Evolutionary conservation across 1,139 yeast genomes (phyloP).

Genomic region (Spencermartinsiella ligniputridi): DNA sequence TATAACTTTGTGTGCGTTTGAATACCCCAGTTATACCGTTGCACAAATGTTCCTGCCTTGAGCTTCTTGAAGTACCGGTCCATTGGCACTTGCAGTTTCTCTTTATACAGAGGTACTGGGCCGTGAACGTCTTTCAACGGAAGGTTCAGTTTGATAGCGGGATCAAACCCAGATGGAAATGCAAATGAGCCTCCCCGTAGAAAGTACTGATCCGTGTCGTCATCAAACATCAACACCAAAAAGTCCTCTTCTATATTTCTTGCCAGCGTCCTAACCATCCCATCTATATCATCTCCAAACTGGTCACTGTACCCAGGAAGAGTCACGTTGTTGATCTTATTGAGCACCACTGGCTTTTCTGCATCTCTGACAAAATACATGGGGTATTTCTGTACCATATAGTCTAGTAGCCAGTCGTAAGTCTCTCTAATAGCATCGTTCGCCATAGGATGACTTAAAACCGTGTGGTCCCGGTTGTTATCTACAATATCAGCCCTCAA

Average conservation of each 20-base stretch:
- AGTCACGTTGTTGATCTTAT: conserved; percentile 18
- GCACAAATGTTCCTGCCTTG: conserved; percentile 49
- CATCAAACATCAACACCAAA: conserved; percentile 52
- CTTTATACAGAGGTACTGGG: conserved; percentile 60
- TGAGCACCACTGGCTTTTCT: conserved; percentile 19
- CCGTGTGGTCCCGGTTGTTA: conserved; percentile 40
- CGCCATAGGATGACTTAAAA: conserved; percentile 39
- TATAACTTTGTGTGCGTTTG: conserved; percentile 51
- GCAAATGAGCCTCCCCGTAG: conserved; percentile 62
- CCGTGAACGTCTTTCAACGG: conserved; percentile 45
- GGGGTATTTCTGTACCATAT: conserved; percentile 57
- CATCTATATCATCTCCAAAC: conserved; percentile 15
- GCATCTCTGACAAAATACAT: conserved; percentile 39
- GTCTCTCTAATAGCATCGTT: conserved; percentile 52
- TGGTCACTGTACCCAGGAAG: conserved; percentile 20
- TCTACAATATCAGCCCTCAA: conserved; percentile 43
- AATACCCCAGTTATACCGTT: conserved; percentile 58
- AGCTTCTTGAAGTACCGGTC: conserved; percentile 54
- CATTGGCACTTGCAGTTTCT: conserved; percentile 55
- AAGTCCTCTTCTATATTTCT: conserved; percentile 65
- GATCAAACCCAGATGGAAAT: conserved; percentile 76
- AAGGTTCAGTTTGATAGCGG: conserved; percentile 45
- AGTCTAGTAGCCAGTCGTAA: conserved; percentile 47
- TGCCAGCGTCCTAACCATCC: conserved; percentile 42
- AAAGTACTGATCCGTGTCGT: conserved; percentile 52